These are phyloP conservation scores for Camellia lanceoleosa DNA, from an alignment of 148 eudicot species.

Conservation along the genomic window DNA sequence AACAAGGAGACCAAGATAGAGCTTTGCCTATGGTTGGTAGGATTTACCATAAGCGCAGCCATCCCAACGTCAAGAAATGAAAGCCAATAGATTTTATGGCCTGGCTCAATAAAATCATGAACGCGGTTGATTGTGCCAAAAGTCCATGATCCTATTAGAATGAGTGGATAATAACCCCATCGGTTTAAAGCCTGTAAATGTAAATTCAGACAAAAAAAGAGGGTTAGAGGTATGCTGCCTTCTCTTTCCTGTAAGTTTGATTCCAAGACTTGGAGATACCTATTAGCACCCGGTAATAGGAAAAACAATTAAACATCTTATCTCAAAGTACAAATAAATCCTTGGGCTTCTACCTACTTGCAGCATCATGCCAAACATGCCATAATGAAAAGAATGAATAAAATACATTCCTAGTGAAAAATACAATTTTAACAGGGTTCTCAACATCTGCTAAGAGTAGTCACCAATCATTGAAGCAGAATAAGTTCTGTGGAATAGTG, in stretches of 20 bases:
- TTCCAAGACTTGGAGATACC: slow-evolving; percentile 9
- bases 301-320: not conserved
- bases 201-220: slow-evolving; percentile 8
- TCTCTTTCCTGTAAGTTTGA: not conserved
- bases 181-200: slow-evolving; percentile 69
- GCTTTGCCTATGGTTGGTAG: not conserved
- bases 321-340: not conserved
- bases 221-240: not conserved
- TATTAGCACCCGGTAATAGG: not conserved
- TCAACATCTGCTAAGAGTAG: not conserved
- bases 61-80: slow-evolving; percentile 94
- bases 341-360: not conserved
- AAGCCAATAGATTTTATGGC: slow-evolving; percentile 91
- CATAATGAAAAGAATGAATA: not conserved
- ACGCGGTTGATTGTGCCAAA: slow-evolving; percentile 91
- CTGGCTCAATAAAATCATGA: slow-evolving; percentile 89
- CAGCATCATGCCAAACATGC: not conserved
- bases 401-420: not conserved
- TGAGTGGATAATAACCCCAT: slow-evolving; percentile 98
- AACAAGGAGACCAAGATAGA: not conserved
- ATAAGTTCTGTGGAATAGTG: too few species aligned
- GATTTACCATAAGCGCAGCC: slow-evolving; percentile 86
- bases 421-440: not conserved
- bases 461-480: not conserved
- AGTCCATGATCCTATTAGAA: slow-evolving; percentile 96